Conservation (phyloP, 148 eudicot species). For the Camellia japonica region DNA sequence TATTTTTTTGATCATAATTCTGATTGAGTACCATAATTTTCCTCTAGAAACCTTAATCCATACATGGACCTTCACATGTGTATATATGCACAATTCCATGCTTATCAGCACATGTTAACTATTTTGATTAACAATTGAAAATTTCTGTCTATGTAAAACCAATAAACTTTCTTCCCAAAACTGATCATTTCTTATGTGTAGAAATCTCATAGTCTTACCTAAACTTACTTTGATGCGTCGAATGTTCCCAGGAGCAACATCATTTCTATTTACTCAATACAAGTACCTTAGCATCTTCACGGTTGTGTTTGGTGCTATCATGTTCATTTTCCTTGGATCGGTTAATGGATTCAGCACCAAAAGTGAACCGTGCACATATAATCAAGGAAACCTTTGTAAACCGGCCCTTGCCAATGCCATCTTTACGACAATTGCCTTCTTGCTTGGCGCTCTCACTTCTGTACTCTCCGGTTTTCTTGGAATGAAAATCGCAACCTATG, state of each 20-base stretch:
- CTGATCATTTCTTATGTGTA: not conserved
- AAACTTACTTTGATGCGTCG: not conserved
- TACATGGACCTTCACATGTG: not conserved
- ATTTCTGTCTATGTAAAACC: not conserved
- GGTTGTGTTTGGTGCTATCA: constrained; percentile 12
- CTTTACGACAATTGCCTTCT: constrained; percentile 20
- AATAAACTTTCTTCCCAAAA: not conserved
- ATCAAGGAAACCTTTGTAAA: constrained; percentile 12
- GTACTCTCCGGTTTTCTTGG: constrained; percentile 20
- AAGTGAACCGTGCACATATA: constrained; percentile 16
- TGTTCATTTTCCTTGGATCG: constrained; percentile 20
- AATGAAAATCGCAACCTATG: constrained; percentile 20
- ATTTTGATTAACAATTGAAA: not conserved
- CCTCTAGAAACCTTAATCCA: not conserved
- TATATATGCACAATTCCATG: not conserved
- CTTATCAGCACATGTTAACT: not conserved
- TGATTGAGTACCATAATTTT: not conserved
- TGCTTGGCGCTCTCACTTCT: constrained; percentile 22
- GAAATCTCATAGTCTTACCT: not conserved
- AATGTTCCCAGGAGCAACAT: constrained; percentile 19
- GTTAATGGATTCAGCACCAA: constrained; percentile 16
- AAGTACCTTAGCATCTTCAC: constrained; percentile 19
- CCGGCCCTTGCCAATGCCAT: constrained; percentile 22
- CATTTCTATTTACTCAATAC: constrained; percentile 18
- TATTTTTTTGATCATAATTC: no score